A percentile compares a stretch with the other conserved stretches of the same genome.
Evolutionary conservation across 2,329 filamentous ascomycete species (phyloP).

Genomic region (Penicillium sp.): DNA sequence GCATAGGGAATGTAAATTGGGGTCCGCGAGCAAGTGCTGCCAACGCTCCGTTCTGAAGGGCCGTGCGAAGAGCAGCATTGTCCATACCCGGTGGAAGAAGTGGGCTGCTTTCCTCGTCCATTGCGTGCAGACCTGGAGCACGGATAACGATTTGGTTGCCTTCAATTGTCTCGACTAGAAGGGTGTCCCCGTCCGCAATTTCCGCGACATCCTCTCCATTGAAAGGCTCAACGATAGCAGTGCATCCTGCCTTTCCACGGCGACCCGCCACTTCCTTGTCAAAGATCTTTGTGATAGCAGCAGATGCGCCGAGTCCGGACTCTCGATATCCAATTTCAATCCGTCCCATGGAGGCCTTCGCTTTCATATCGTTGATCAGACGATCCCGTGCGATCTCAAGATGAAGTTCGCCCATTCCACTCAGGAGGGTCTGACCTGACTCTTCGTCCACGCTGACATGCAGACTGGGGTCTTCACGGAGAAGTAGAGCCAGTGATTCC

Average conservation of each 20-base stretch:
- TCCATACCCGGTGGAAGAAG: constrained; percentile 56
- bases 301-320: constrained; percentile 61
- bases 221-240: constrained; percentile 64
- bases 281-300: constrained; percentile 61
- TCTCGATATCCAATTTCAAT: constrained; percentile 97
- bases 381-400: constrained; percentile 89
- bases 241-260: constrained; percentile 72
- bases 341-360: constrained; percentile 76
- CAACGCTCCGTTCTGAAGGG: constrained; percentile 73
- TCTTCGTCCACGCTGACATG: constrained; percentile 82
- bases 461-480: constrained; percentile 89
- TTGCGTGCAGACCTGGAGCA: constrained; percentile 49
- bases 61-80: constrained; percentile 48
- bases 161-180: constrained; percentile 54
- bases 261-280: constrained; percentile 80
- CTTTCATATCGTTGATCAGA: constrained; percentile 84
- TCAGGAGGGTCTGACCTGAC: constrained; percentile 86
- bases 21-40: constrained; percentile 85
- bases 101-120: constrained; percentile 44
- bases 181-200: constrained; percentile 23
- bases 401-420: constrained; percentile 95
- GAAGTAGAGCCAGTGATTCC: constrained; percentile 70
- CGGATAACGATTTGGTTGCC: constrained; percentile 67
- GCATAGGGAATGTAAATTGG: constrained; percentile 73
- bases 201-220: constrained; percentile 25